Evolutionary conservation across 176 grass and related monocot genomes (phyloP), one percentile per base, ranked within the genome.

Genomic region (Elaeis guineensis): DNA sequence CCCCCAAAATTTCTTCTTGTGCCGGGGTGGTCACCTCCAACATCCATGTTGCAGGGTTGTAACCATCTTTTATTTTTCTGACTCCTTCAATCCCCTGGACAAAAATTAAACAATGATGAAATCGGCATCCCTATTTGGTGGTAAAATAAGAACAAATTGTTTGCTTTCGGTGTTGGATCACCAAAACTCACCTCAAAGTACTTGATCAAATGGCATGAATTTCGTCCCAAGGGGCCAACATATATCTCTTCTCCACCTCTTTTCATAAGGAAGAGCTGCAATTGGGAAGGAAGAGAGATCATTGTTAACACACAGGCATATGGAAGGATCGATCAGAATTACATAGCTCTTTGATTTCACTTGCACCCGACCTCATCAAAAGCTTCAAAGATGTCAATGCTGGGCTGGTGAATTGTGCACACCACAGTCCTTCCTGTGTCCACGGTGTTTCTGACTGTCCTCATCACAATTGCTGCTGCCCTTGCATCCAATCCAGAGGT

Each of bases 21-120:
- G 82, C 79, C 55, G 75, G 57, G 49, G 79, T 86, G 17, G 79
- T 75, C 54, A 89, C 85, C 69, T 95, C 90, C 21, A 95, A 73
- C 90, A 95, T 95, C 90, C 90, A 95, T 57, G 90, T 95, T 70
- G 85, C 90, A 44, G 90, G 90, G 69, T 95, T 95, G 61, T 89
- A 89, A 51, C 85, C 85, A 63, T 89, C 81, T 75, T 95, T 95
- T 57, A 95, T 95, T 75, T 83, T 89, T 72, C 72, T 86, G 16
- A 89, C 85, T 24, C 90, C 90, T 67, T 95, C 72, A 78, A 89
- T 52, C 20, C 52, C 83, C 85, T 95, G n/a, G 22, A 79, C 7
- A 35, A 9, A 35, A 9, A 35, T 35, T 11, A 35, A 35, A 35
- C 32, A 35, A 35, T 9, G 8, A 35, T 35, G 32, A 35, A 2